These are phyloP conservation scores for Psilocybe cubensis DNA, from an alignment of 768 basidiomycete genomes.

Conservation along the genomic window DNA sequence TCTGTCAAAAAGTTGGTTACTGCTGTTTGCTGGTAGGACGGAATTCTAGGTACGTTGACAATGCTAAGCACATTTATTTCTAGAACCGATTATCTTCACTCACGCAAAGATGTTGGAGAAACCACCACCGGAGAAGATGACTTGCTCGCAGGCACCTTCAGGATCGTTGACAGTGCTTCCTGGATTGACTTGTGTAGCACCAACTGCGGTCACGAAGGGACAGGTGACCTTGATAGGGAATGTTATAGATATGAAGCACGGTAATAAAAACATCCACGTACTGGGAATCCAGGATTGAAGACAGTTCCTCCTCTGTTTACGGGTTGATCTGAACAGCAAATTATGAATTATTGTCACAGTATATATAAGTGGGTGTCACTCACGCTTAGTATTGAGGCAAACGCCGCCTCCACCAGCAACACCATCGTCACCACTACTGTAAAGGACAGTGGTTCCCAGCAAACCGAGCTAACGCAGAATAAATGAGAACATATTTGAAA, in stretches of 20 bases:
- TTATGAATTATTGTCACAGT: background rate
- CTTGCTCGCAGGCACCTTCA: conserved; percentile 48
- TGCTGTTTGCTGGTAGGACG: conserved; percentile 46
- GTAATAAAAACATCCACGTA: background rate
- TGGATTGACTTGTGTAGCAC: conserved; percentile 51
- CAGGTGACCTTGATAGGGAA: conserved; percentile 45
- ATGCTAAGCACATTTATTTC: background rate
- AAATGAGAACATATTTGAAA: conserved; percentile 14
- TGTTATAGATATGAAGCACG: no score
- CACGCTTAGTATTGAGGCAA: conserved; percentile 48
- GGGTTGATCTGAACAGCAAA: conserved; percentile 19
- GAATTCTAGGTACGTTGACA: conserved; percentile 32
- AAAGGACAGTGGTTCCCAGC: conserved; percentile 39
- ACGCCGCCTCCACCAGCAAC: conserved; percentile 36
- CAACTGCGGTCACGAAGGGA: conserved; percentile 54
- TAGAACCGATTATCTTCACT: background rate
- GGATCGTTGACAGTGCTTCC: conserved; percentile 44
- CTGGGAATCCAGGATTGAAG: conserved; percentile 31
- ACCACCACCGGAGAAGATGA: conserved; percentile 55
- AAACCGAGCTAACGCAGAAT: conserved; percentile 33
- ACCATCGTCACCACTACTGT: conserved; percentile 39
- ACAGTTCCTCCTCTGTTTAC: conserved; percentile 19
- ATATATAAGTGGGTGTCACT: background rate
- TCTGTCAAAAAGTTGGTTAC: conserved; percentile 42
- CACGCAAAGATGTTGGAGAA: conserved; percentile 49